phyloP scores from a whole-genome alignment of 768 basidiomycete species.

The Tricholoma saponaceum region DNA sequence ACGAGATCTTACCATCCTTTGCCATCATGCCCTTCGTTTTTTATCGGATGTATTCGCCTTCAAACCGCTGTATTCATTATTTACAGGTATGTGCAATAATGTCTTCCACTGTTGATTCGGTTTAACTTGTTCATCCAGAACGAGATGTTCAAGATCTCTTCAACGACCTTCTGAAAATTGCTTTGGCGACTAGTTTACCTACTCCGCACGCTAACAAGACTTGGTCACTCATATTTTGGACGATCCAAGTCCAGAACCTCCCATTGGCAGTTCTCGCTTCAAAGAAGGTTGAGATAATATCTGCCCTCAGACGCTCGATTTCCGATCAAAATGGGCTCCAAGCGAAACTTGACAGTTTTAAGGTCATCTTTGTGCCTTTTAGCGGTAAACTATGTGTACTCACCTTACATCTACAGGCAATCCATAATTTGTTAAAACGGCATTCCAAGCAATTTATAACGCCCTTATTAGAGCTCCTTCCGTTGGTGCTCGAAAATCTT shows the following conservation, averaged over 20 bases:
- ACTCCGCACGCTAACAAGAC: slow-evolving; percentile 40
- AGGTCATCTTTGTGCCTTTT: slow-evolving; percentile 18
- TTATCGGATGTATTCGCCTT: slow-evolving; percentile 50
- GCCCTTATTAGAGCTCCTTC: slow-evolving; percentile 46
- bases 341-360: slow-evolving; percentile 29
- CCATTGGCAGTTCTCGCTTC: slow-evolving; percentile 35
- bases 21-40: slow-evolving; percentile 49
- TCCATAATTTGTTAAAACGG: slow-evolving; percentile 29
- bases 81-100: slow-evolving; percentile 40
- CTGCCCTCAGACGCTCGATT: slow-evolving; percentile 33
- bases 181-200: slow-evolving; percentile 28
- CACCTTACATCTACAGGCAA: slow-evolving; percentile 22
- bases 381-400: neutral
- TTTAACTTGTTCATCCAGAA: slow-evolving; percentile 26
- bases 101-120: neutral
- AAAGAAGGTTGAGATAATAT: slow-evolving; percentile 26
- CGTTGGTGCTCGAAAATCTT: slow-evolving; percentile 29
- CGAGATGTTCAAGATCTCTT: slow-evolving; percentile 41
- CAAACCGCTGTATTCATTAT: slow-evolving; percentile 37
- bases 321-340: slow-evolving; percentile 25
- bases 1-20: slow-evolving; percentile 41
- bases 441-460: slow-evolving; percentile 46
- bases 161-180: slow-evolving; percentile 39
- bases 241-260: slow-evolving; percentile 45
- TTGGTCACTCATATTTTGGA: slow-evolving; percentile 41